Evolutionary conservation across 2,329 filamentous ascomycete genomes (phyloP).

Genomic region (Fusarium circinatum): DNA sequence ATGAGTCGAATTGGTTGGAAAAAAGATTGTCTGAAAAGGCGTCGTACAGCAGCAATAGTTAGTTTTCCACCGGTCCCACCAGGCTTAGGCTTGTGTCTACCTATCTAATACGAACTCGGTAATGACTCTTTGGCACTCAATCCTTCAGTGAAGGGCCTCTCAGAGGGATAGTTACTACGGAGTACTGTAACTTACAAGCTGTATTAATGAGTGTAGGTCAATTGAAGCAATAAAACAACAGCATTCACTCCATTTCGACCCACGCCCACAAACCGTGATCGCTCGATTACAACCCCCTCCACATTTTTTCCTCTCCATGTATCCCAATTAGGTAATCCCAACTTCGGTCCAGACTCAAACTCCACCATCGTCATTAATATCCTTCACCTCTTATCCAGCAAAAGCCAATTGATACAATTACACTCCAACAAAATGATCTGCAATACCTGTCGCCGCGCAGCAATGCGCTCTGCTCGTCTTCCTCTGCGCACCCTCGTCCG

Average conservation of each 20-base stretch:
- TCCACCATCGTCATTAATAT: slow-evolving; percentile 16
- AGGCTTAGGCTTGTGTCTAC: background rate
- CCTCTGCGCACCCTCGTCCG: slow-evolving; percentile 23
- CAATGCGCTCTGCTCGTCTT: slow-evolving; percentile 33
- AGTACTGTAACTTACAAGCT: background rate
- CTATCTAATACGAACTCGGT: slow-evolving; percentile 9
- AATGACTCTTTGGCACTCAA: background rate
- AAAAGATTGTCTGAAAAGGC: slow-evolving; percentile 1
- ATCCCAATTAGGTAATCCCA: slow-evolving; percentile 23
- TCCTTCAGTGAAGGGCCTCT: background rate
- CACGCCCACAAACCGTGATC: slow-evolving; percentile 21
- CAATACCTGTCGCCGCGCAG: slow-evolving; percentile 40
- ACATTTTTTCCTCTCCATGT: slow-evolving; percentile 18
- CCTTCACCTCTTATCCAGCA: background rate
- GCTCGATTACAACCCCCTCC: slow-evolving; percentile 41
- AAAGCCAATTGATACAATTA: slow-evolving; percentile 5
- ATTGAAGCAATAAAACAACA: background rate
- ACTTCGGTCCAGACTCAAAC: slow-evolving; percentile 2
- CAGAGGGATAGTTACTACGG: background rate
- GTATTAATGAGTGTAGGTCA: background rate
- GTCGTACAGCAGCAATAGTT: background rate
- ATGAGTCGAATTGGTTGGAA: background rate
- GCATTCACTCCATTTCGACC: background rate
- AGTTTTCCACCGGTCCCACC: slow-evolving; percentile 16
- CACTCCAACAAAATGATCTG: slow-evolving; percentile 36